Evolutionary conservation across 2,329 filamentous ascomycete genomes (phyloP).

Genomic region (Aspergillus fumigatiaffinis): DNA sequence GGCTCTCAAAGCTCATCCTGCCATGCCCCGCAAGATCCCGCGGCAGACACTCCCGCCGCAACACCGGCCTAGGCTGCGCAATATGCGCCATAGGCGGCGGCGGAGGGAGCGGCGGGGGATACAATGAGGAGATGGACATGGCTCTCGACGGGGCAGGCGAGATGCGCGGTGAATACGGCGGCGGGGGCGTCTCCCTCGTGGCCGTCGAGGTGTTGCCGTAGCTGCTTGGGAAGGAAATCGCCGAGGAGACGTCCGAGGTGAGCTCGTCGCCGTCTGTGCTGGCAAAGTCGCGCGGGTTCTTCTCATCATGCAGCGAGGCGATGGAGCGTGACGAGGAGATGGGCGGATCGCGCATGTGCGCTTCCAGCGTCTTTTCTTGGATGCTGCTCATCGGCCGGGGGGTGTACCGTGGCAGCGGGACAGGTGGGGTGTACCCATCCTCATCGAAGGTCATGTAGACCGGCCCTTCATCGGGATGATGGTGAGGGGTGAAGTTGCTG

Average conservation of each 20-base stretch:
- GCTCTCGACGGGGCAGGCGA: slow-evolving; percentile 30
- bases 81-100: slow-evolving; percentile 26
- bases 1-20: slow-evolving; percentile 4
- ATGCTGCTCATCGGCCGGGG: slow-evolving; percentile 33
- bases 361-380: slow-evolving; percentile 38
- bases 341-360: slow-evolving; percentile 29
- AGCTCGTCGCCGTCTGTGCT: slow-evolving; percentile 21
- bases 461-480: neutral
- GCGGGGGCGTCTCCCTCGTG: slow-evolving; percentile 40
- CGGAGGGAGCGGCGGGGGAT: slow-evolving; percentile 3
- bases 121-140: slow-evolving; percentile 28
- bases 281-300: slow-evolving; percentile 25
- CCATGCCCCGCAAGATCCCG: neutral
- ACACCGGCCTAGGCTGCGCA: slow-evolving; percentile 25
- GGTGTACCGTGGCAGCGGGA: slow-evolving; percentile 40
- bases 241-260: slow-evolving; percentile 38
- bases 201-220: slow-evolving; percentile 44
- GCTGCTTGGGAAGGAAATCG: slow-evolving; percentile 40
- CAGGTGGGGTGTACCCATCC: slow-evolving; percentile 29
- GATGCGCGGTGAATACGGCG: slow-evolving; percentile 36
- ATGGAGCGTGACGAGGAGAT: slow-evolving; percentile 20
- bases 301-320: slow-evolving; percentile 26
- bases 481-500: neutral
- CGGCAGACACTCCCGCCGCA: slow-evolving; percentile 8
- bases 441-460: slow-evolving; percentile 10